Base-by-base conservation (phyloP, 2,329 filamentous ascomycete genomes). In the Fusarium liriodendri region DNA sequence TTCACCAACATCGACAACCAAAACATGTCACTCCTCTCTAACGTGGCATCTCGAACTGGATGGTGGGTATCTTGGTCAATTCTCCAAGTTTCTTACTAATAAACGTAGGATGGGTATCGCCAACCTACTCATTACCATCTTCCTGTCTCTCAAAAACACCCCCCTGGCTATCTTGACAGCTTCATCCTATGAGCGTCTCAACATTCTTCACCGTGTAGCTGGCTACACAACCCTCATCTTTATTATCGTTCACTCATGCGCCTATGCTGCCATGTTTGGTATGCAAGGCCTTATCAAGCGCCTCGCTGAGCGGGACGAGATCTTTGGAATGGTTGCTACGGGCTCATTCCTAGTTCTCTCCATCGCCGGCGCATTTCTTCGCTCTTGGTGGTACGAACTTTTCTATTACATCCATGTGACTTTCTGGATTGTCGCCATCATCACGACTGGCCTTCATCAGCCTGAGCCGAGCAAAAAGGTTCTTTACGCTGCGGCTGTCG, bases 171-270 rank as follows among this genome's bases (percentile, higher is more conserved):
- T 86, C 67, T 72, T 91, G 13, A 87, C 87, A 1, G 81, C 85
- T 2, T 88, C 87, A 75, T 90, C 89, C 6, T 89, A 91, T 77
- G 89, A 91, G 69, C 84, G 87, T 22, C 84, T 91, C 61, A 91
- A 90, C 74, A 83, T 87, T 58, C 82, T 91, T 4, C 89, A 91
- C 73, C 87, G 87, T 66, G 80, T 88, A 20, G 84, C 85, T 5
- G 89, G 89, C 4, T 88, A 86, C 72, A 84, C 83, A 8, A 86
- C 87, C 20, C 83, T 90, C 29, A 65, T 83, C 37, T 82, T 83
- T 37, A 79, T 86, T 66, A 77, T 89, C 18, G 67, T 89, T 3
- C 89, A 91, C 64, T 83, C 80, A 3, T 80, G 80, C 25, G 76
- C 83, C 27, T 88, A 89, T 70, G 79, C 83, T 1, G 77, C 80